phyloP scores from a whole-genome alignment of 2,329 filamentous ascomycete genomes.

The Penicillium sp. region DNA sequence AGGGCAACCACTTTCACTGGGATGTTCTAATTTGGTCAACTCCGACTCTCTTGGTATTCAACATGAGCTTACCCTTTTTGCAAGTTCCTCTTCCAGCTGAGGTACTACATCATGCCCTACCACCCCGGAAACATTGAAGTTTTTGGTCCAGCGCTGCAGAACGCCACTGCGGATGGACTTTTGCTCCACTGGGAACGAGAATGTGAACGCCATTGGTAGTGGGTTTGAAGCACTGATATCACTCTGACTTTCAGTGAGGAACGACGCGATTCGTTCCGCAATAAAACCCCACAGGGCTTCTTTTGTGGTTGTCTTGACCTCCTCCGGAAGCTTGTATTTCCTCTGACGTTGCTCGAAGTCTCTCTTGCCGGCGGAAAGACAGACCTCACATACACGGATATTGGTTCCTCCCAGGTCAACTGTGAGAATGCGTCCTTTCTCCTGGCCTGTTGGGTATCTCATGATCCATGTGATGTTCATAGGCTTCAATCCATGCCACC shows the following conservation, averaged over 20 bases:
- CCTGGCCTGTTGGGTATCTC: constrained; percentile 70
- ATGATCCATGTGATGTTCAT: constrained; percentile 95
- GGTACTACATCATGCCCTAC: constrained; percentile 82
- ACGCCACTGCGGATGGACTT: constrained; percentile 81
- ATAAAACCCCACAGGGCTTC: constrained; percentile 87
- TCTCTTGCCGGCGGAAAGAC: constrained; percentile 71
- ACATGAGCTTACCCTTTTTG: constrained; percentile 53
- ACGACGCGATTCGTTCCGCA: constrained; percentile 76
- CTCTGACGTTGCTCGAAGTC: constrained; percentile 84
- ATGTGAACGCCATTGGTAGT: constrained; percentile 80
- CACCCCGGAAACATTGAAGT: constrained; percentile 83
- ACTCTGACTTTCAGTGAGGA: constrained; percentile 72
- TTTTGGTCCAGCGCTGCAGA: constrained; percentile 88
- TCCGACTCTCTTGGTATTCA: not conserved
- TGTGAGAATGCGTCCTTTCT: constrained; percentile 77
- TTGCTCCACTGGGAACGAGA: constrained; percentile 85
- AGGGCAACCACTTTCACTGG: constrained; percentile 82
- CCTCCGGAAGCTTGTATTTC: constrained; percentile 81
- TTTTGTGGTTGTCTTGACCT: constrained; percentile 73
- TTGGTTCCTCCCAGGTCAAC: constrained; percentile 92
- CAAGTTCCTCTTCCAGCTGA: constrained; percentile 73
- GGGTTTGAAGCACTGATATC: constrained; percentile 39
- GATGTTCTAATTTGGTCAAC: constrained; percentile 57
- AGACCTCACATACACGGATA: constrained; percentile 82
- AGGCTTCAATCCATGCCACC: constrained; percentile 55